phyloP scores from a whole-genome alignment of 106 monocot species.

The Posidonia australis region DNA sequence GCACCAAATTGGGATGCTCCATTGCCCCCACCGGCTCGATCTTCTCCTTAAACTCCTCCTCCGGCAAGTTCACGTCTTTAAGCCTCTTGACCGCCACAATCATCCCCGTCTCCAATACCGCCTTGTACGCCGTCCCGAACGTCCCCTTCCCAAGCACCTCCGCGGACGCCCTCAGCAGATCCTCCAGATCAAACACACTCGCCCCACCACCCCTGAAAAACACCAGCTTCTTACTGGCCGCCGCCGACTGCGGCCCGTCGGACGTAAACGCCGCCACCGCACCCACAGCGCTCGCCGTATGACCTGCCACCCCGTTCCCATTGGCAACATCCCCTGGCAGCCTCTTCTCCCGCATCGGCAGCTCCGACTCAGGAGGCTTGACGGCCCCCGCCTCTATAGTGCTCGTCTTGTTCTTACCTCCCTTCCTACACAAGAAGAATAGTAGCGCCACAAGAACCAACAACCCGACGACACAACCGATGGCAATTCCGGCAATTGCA shows the following conservation, averaged over 20 bases:
- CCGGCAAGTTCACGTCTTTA: constrained; percentile 45
- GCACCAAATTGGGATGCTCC: constrained; percentile 51
- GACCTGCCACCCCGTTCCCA: background rate
- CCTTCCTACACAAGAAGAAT: constrained; percentile 34
- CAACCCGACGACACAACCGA: constrained; percentile 30
- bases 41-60: constrained; percentile 58
- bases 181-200: constrained; percentile 56
- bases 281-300: background rate
- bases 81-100: constrained; percentile 72
- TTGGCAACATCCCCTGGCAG: constrained; percentile 1
- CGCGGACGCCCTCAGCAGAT: constrained; percentile 76
- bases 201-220: constrained; percentile 36
- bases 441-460: constrained; percentile 25
- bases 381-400: constrained; percentile 10
- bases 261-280: background rate
- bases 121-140: constrained; percentile 85
- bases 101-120: constrained; percentile 50
- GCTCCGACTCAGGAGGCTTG: constrained; percentile 24
- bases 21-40: constrained; percentile 43
- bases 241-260: background rate
- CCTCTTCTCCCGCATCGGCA: constrained; percentile 16
- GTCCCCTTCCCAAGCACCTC: constrained; percentile 88
- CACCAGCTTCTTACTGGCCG: constrained; percentile 39
- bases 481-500: constrained; percentile 74
- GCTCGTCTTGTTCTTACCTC: constrained; percentile 2